Base-by-base conservation (phyloP, 2,329 filamentous ascomycete genomes). In the Penicillium sp. region DNA sequence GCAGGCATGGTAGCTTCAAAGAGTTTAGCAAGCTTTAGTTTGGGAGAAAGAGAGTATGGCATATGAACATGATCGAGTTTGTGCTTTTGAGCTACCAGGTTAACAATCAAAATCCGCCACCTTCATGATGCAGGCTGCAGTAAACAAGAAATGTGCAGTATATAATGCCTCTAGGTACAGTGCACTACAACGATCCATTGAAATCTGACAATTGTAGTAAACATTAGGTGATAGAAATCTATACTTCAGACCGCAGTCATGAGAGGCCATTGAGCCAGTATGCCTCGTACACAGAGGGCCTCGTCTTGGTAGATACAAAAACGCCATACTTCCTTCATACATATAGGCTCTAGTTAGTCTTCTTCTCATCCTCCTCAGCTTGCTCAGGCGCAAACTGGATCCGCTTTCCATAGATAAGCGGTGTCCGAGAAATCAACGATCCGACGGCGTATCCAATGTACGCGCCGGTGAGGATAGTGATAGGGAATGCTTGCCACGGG, bases 401-500 rank as follows among this genome's bases (percentile, higher is more conserved):
- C 37, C 74, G 63, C 61, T 73, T 76, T 47, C 75, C 73, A 63
- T 70, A 76, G 27, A 76, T 24, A 6, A 71, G 55, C 0, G 73
- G 69, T 11, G 70, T 66, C 18, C 73, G 67, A 19, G 66, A 68
- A 33, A 70, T 19, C 56, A 73, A 60, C 6, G 69, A 66, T 1
- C 92, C 92, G 13, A 91, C 65, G 1, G 86, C 81, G 75, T 90
- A 92, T 1, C 95, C 95, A 6, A 86, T 77, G 75, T 96, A 98
- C 18, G 90, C 82, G 2, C 95, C 95, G 2, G 85, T 87, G 4
- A 98, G 78, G 59, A 99, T 90, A 0, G 95, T 99, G 50, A 98
- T 89, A 0, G 95, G 95, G 90, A 94, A 99, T 75, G 89, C 91
- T 84, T 99, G 95, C 95, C 95, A 99, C 68, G 96, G 92, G n/a